These are phyloP conservation scores for Candida sp. DNA, from an alignment of 1,139 yeast genomes.

Conservation along the genomic window DNA sequence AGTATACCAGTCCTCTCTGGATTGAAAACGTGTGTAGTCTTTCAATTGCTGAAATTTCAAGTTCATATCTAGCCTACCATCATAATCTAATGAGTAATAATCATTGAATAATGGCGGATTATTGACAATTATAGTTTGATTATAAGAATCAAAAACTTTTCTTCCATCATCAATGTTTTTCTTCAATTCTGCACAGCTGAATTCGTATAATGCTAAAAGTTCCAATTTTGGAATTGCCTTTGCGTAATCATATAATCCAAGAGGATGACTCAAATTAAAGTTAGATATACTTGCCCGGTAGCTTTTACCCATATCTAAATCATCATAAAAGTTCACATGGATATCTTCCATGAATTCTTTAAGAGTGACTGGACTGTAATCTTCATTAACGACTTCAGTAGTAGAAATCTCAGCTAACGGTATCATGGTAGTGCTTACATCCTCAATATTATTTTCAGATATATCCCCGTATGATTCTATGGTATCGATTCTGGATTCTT, in stretches of 20 bases:
- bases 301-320: slow-evolving; percentile 37
- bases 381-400: slow-evolving; percentile 13
- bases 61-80: slow-evolving; percentile 36
- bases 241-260: slow-evolving; percentile 24
- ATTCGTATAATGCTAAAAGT: slow-evolving; percentile 45
- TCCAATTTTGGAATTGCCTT: slow-evolving; percentile 29
- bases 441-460: slow-evolving; percentile 5
- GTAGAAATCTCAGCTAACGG: slow-evolving; percentile 27
- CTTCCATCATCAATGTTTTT: slow-evolving; percentile 49
- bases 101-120: slow-evolving; percentile 50
- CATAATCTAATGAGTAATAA: slow-evolving; percentile 35
- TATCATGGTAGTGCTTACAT: slow-evolving; percentile 18
- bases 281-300: slow-evolving; percentile 20
- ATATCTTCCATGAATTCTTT: slow-evolving; percentile 44
- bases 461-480: neutral
- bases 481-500: slow-evolving; percentile 3
- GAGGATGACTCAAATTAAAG: slow-evolving; percentile 9
- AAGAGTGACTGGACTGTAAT: slow-evolving; percentile 33
- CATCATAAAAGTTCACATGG: slow-evolving; percentile 51
- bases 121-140: slow-evolving; percentile 38
- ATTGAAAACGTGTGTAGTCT: slow-evolving; percentile 47
- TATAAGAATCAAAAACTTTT: slow-evolving; percentile 39
- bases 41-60: slow-evolving; percentile 43
- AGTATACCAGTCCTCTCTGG: slow-evolving; percentile 53
- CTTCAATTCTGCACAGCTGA: slow-evolving; percentile 51